Percentiles rank a stretch among this genome's conserved stretches.
Evolutionary conservation across 345 rosid genomes (phyloP).

Genomic region (Syzygium oleosum): DNA sequence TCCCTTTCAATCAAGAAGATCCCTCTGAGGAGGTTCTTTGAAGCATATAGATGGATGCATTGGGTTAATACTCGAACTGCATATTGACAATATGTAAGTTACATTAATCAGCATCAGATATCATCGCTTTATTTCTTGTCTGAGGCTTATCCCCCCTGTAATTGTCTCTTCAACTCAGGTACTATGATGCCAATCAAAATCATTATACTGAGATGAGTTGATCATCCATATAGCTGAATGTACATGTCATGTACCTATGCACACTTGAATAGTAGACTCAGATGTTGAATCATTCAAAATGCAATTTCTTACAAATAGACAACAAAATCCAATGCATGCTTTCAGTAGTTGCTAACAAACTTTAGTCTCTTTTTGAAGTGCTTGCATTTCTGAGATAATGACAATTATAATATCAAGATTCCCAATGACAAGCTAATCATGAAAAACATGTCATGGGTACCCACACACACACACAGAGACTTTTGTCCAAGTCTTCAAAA

Average conservation of each 20-base stretch:
- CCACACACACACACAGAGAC: background rate
- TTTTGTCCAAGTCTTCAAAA: background rate
- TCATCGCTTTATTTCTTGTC: background rate
- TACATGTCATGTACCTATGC: background rate
- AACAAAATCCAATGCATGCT: background rate
- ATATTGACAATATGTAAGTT: background rate
- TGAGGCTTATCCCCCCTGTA: background rate
- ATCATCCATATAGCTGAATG: background rate
- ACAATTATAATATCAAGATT: background rate
- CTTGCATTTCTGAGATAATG: background rate
- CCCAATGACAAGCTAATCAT: background rate
- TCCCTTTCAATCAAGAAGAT: background rate
- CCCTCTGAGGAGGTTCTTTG: background rate
- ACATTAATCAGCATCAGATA: background rate
- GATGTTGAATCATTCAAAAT: background rate
- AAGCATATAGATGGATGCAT: background rate
- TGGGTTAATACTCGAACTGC: background rate
- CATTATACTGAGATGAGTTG: background rate
- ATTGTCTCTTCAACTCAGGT: background rate
- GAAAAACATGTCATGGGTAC: background rate
- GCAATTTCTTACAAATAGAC: background rate
- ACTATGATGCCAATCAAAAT: background rate
- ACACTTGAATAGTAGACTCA: background rate
- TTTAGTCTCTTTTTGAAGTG: background rate
- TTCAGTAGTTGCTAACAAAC: background rate